Conservation (phyloP, 768 basidiomycete genomes). For the Podaxis sp. region DNA sequence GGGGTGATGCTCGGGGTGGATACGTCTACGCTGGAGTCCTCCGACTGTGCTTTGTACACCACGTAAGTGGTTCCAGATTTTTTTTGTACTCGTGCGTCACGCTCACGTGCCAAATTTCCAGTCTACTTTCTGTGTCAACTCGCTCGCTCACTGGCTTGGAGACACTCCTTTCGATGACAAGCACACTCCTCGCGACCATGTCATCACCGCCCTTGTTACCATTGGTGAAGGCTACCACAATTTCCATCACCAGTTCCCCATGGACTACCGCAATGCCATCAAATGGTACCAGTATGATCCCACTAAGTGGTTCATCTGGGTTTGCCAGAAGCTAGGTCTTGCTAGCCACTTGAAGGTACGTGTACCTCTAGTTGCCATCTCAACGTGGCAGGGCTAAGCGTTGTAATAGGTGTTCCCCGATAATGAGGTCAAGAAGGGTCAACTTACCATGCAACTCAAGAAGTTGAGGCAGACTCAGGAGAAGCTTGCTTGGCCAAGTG, state of each 20-base stretch:
- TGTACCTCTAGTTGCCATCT: neutral
- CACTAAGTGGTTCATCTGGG: constrained; percentile 89
- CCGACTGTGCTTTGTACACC: constrained; percentile 83
- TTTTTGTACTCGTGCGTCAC: neutral
- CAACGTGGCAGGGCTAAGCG: neutral
- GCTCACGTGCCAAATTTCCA: constrained; percentile 28
- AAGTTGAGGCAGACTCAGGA: constrained; percentile 80
- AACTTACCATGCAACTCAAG: constrained; percentile 93
- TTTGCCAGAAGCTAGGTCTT: constrained; percentile 57
- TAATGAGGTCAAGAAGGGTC: constrained; percentile 77
- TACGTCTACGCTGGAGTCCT: constrained; percentile 82
- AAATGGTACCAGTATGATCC: constrained; percentile 94
- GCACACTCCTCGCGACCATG: constrained; percentile 88
- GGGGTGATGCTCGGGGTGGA: constrained; percentile 87
- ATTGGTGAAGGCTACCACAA: constrained; percentile 98
- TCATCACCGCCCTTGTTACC: constrained; percentile 86
- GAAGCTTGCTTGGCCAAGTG: constrained; percentile 74
- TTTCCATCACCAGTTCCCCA: constrained; percentile 96
- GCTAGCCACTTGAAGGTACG: constrained; percentile 67
- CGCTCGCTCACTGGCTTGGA: constrained; percentile 94
- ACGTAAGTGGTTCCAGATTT: constrained; percentile 48
- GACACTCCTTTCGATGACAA: constrained; percentile 94
- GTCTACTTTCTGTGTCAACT: constrained; percentile 98
- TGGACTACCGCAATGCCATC: constrained; percentile 97
- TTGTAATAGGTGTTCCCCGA: constrained; percentile 44